Base-by-base conservation (phyloP, 176 grass and related monocot genomes). In the Cenchrus purpureus region DNA sequence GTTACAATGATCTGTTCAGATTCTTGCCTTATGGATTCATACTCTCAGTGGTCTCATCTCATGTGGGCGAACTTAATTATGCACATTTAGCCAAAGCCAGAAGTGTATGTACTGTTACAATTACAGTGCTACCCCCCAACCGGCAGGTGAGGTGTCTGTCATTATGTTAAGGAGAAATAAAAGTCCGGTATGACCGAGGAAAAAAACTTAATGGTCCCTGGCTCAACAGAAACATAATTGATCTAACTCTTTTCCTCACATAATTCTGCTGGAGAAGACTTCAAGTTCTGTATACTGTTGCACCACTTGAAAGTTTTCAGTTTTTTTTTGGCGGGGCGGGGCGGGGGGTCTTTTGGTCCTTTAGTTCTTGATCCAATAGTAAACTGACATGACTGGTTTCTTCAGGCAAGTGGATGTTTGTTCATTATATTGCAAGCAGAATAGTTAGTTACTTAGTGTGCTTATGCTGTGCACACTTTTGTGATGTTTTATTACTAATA, bases 401-500 rank as follows among this genome's bases (percentile, higher is more conserved):
- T 65, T 73, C 65, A 65, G 55, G 34, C 74, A 12, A 49, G 79
- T 67, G 58, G 42, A 58, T 74, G 73, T 25, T 48, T 79, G 25
- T 65, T 70, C 22, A 57, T 76, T 67, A 51, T 8, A 11, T 42
- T 72, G n/a, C 37, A 65, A 71, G 20, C 10, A 19, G 1, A 80
- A 46, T 67, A 66, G 28, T 11, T 40, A n/a, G 68, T 14, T 46
- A 54, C 52, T 54, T 54, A 56, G 54, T 56, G 48, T 53, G 40
- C 28, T 32, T 40, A 58, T 80, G 32, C 5, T 76, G 54, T 49
- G 68, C 61, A 82, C 65, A 42, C 55, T 57, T 82, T 29, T 70
- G 8, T 87, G 75, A 3, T 59, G 59, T 84, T 80, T 32, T 52
- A 54, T 57, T 63, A 25, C 64, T 77, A 71, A 64, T 86, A 85